Evolutionary conservation across 768 basidiomycete species (phyloP), one percentile per base, ranked within the genome.

Genomic region (Naematelia aurantialba): DNA sequence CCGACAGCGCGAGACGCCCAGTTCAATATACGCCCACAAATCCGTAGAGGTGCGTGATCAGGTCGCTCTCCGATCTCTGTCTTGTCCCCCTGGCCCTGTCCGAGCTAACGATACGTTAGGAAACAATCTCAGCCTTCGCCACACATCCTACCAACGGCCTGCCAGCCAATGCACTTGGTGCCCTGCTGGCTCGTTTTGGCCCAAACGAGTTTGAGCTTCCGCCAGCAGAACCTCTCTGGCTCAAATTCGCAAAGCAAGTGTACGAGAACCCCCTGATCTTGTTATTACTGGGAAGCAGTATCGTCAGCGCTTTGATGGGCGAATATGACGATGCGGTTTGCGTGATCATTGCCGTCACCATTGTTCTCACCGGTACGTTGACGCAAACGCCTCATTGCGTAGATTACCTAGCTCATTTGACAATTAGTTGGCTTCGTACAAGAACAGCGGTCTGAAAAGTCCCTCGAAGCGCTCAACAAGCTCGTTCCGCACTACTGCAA

Each of bases 401-500:
- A 17, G 8, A 39, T 31, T 19, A 17, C 2, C 27, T 14, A 39
- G 34, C 51, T 39, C n/a, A 47, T 57, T 59, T 51, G 59, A 51
- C 49, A 27, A 5, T 3, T 63, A 82, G 93, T 98, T 62, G 94
- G 91, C 10, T 98, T 97, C 71, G 85, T 98, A 27, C 93, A 98
- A 77, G 93, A 98, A 76, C 85, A 88, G 61, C 83, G 93, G 29
- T 97, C 94, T 0, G 93, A 97, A 74, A 86, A 96, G 78, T 91
- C 89, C 60, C 80, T 98, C 25, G 91, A 96, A 77, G 91, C 93
- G 0, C 81, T 98, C 30, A 96, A 92, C 80, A 96, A 93, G 77
- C 87, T 98, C 44, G 93, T 98, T 21, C 93, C 93, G 0, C 93
- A 98, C 76, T 91, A 94, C 74, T 94, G 91, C 73, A 91, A 93